These are phyloP conservation scores for Talinum fruticosum DNA, from an alignment of 148 eudicot species.

Conservation along the genomic window DNA sequence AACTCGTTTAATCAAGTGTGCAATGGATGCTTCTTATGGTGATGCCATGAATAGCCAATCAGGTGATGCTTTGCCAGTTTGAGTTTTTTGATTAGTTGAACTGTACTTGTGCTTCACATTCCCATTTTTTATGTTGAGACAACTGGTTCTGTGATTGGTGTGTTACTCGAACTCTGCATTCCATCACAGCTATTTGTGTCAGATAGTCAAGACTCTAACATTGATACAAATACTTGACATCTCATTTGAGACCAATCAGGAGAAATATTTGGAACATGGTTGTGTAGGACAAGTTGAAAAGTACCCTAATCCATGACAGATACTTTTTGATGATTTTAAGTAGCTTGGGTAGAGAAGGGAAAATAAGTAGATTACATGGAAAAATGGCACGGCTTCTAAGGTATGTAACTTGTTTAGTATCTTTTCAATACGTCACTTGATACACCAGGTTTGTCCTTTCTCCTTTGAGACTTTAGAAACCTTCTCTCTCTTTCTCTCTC, in stretches of 20 bases:
- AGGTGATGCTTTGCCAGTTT: conserved; percentile 35
- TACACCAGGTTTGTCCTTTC: not conserved
- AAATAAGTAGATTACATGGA: not conserved
- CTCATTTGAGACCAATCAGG: not conserved
- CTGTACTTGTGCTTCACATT: not conserved
- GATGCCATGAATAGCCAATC: conserved; percentile 48
- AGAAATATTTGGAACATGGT: not conserved
- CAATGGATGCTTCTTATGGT: conserved; percentile 84
- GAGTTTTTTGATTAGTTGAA: not conserved
- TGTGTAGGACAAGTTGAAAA: not conserved
- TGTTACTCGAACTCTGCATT: not conserved
- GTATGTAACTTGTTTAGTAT: not conserved
- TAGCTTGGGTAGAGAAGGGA: too few species aligned
- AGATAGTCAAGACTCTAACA: not conserved
- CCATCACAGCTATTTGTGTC: not conserved
- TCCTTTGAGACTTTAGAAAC: not conserved
- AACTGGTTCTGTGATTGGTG: not conserved
- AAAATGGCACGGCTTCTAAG: not conserved
- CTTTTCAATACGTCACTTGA: not conserved
- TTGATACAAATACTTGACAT: not conserved
- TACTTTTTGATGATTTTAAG: not conserved
- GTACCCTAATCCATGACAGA: not conserved
- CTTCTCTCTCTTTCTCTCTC: not conserved
- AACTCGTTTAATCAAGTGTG: conserved; percentile 35
- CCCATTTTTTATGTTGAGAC: not conserved